Conservation (phyloP, 2,329 filamentous ascomycete species). For the Xylariaceae sp. region DNA sequence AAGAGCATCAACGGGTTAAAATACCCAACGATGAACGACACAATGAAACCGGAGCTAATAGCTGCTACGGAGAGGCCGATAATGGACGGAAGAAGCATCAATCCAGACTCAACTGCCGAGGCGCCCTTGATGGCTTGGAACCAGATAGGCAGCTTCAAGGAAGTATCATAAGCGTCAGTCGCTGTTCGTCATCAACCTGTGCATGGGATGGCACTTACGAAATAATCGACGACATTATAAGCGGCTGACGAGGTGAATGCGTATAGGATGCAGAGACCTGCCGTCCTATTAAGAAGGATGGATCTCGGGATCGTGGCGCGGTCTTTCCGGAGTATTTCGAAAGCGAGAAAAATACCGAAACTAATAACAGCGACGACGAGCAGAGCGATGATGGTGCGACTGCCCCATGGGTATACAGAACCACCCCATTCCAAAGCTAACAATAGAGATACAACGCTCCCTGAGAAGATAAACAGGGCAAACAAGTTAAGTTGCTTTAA, state of each 20-base stretch:
- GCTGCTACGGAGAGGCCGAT: conserved; percentile 14
- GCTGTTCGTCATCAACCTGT: not conserved
- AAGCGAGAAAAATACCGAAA: conserved; percentile 1
- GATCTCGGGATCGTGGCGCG: conserved; percentile 22
- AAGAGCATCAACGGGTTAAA: conserved; percentile 21
- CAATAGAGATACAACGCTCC: conserved; percentile 35
- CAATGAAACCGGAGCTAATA: conserved; percentile 17
- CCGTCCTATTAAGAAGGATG: conserved; percentile 17
- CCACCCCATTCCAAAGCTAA: conserved; percentile 40
- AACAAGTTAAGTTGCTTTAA: conserved; percentile 34
- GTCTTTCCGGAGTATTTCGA: conserved; percentile 13
- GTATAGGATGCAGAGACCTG: conserved; percentile 16
- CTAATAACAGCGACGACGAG: conserved; percentile 12
- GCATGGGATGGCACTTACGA: conserved; percentile 3
- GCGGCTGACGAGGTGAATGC: conserved; percentile 21
- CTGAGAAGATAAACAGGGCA: conserved; percentile 32
- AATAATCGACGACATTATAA: conserved; percentile 23
- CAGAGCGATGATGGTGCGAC: conserved; percentile 14
- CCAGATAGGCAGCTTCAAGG: conserved; percentile 23
- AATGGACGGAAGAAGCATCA: conserved; percentile 21
- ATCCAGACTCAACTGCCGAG: conserved; percentile 15
- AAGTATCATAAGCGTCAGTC: not conserved
- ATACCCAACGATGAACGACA: conserved; percentile 18
- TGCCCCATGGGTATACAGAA: conserved; percentile 26
- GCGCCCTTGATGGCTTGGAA: conserved; percentile 25